A percentile compares a stretch with the other conserved stretches of the same genome.
Evolutionary conservation across 805 yeast genomes (phyloP).

Genomic region (Priceomyces medius): DNA sequence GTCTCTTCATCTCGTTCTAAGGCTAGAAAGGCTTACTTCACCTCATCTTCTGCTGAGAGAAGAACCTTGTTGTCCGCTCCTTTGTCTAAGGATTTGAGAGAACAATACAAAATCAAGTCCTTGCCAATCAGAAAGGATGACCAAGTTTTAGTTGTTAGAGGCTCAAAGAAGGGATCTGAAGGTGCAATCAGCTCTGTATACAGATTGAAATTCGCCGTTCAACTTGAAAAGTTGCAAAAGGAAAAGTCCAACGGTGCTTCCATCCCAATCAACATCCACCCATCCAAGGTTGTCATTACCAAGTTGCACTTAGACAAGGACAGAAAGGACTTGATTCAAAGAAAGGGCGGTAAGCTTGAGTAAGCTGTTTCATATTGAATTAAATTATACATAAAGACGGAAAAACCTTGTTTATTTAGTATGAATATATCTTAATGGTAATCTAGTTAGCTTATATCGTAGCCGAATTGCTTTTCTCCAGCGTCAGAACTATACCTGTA

Average conservation of each 20-base stretch:
- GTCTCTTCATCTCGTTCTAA: slow-evolving; percentile 99
- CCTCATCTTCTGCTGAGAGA: slow-evolving; percentile 94
- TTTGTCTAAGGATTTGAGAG: slow-evolving; percentile 97
- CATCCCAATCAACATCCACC: slow-evolving; percentile 95
- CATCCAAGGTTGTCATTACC: slow-evolving; percentile 98
- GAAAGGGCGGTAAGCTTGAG: slow-evolving; percentile 98
- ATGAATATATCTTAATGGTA: slow-evolving; percentile 18
- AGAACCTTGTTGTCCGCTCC: slow-evolving; percentile 97
- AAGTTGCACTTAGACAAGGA: slow-evolving; percentile 97
- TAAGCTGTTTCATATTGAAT: slow-evolving; percentile 41
- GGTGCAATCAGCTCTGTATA: slow-evolving; percentile 96
- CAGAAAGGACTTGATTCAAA: slow-evolving; percentile 95
- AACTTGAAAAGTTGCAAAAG: slow-evolving; percentile 94
- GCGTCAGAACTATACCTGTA: neutral
- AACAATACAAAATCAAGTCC: slow-evolving; percentile 92
- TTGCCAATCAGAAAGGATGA: slow-evolving; percentile 98
- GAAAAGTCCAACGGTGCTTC: slow-evolving; percentile 98
- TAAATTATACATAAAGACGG: slow-evolving; percentile 11
- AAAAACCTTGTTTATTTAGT: slow-evolving; percentile 12
- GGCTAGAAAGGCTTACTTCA: slow-evolving; percentile 99
- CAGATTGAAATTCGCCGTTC: slow-evolving; percentile 97
- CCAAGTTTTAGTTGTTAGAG: slow-evolving; percentile 93
- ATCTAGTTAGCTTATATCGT: neutral
- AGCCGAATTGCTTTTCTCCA: too few relatives aligned
- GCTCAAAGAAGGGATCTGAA: slow-evolving; percentile 99